Percentiles rank a stretch among this genome's conserved stretches.
Evolutionary conservation across 331 rosid genomes (phyloP).

Genomic region (Dryas integrifolia): DNA sequence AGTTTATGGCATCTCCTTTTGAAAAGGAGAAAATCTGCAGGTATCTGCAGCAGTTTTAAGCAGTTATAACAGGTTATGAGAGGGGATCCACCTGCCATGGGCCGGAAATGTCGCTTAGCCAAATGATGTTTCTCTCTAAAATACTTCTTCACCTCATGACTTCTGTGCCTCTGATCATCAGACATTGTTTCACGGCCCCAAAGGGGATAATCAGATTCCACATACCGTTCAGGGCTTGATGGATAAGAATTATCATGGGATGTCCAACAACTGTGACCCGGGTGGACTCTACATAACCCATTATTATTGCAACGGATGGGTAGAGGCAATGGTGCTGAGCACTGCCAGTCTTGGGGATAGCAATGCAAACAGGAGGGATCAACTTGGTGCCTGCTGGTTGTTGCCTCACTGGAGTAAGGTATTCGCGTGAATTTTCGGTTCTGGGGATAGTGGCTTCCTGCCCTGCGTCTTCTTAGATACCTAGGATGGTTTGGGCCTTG

Average conservation of each 20-base stretch:
- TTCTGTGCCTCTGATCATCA: conserved; percentile 42
- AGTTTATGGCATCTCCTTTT: conserved; percentile 56
- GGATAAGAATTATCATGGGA: conserved; percentile 40
- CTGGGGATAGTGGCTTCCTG: conserved; percentile 37
- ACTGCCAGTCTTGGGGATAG: conserved; percentile 42
- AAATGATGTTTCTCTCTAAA: conserved; percentile 42
- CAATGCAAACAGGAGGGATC: conserved; percentile 44
- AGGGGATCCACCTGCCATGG: conserved; percentile 91
- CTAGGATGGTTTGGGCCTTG: conserved; percentile 40
- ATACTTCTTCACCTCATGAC: conserved; percentile 40
- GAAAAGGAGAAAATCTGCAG: conserved; percentile 71
- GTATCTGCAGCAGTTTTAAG: conserved; percentile 57
- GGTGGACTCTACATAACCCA: conserved; percentile 35
- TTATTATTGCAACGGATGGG: conserved; percentile 30
- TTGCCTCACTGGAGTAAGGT: conserved; percentile 69
- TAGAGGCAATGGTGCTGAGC: conserved; percentile 49
- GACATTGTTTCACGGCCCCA: conserved; percentile 42
- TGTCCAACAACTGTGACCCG: conserved; percentile 37
- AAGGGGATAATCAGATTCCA: conserved; percentile 33
- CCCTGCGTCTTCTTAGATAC: conserved; percentile 38
- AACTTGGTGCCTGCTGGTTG: conserved; percentile 47
- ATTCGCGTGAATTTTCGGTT: conserved; percentile 39
- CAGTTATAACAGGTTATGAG: conserved; percentile 70
- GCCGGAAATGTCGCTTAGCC: conserved; percentile 60
- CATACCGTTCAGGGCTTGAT: conserved; percentile 44